Evolutionary conservation across 768 basidiomycete genomes (phyloP).

Genomic region (Russula sp.): DNA sequence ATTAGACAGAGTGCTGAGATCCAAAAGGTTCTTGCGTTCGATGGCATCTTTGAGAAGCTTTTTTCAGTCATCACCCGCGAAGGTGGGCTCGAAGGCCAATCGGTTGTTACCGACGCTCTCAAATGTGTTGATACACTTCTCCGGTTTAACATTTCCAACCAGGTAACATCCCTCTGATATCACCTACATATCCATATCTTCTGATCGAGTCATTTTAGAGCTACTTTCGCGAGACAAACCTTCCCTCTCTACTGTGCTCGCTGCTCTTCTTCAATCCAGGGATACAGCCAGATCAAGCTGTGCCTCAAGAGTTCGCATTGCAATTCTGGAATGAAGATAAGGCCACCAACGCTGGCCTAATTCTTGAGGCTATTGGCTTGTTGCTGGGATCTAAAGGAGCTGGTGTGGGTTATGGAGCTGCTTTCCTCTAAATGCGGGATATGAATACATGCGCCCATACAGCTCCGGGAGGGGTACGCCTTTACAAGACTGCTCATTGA

Average conservation of each 20-base stretch:
- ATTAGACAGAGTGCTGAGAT: slow-evolving; percentile 87
- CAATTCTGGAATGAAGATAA: slow-evolving; percentile 98
- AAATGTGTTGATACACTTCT: slow-evolving; percentile 80
- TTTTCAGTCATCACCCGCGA: slow-evolving; percentile 84
- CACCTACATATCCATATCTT: slow-evolving; percentile 9
- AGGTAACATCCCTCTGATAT: slow-evolving; percentile 43
- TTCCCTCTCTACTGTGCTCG: slow-evolving; percentile 61
- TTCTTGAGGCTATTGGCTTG: slow-evolving; percentile 81
- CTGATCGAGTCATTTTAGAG: slow-evolving; percentile 49
- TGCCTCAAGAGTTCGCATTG: slow-evolving; percentile 86
- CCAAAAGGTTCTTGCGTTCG: slow-evolving; percentile 94
- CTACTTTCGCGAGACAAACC: slow-evolving; percentile 87
- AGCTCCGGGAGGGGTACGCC: slow-evolving; percentile 53
- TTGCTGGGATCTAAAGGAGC: slow-evolving; percentile 69
- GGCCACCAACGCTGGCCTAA: slow-evolving; percentile 67
- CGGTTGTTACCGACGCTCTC: slow-evolving; percentile 81
- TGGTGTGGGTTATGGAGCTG: slow-evolving; percentile 39
- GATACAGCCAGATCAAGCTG: slow-evolving; percentile 48
- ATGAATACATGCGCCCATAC: slow-evolving; percentile 13
- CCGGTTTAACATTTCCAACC: slow-evolving; percentile 91
- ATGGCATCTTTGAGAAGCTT: slow-evolving; percentile 93
- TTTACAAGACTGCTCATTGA: slow-evolving; percentile 80
- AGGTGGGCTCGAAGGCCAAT: slow-evolving; percentile 88
- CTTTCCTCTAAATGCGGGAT: not conserved
- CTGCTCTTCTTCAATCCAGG: slow-evolving; percentile 66